Evolutionary conservation across 2,329 filamentous ascomycete species (phyloP), one percentile per base, ranked within the genome.

Genomic region (Dactylellina cionopaga): DNA sequence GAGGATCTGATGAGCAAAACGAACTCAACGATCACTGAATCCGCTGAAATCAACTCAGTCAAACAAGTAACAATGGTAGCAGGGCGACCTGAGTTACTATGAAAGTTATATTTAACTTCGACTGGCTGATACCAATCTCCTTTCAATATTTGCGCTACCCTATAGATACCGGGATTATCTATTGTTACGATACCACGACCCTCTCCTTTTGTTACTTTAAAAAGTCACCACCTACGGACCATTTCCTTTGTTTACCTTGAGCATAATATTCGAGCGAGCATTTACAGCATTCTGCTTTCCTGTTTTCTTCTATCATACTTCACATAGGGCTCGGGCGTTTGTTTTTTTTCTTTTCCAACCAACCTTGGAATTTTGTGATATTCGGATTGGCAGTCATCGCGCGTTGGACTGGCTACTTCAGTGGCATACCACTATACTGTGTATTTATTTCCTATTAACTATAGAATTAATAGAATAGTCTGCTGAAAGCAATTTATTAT

Each of bases 11-110:
- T 71, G 66, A 71, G 58, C 27, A 56, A 63, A 52, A 71, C 66
- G 25, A 58, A 43, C 52, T 71, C 66, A 6, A 64, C 43, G 17
- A 56, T 71, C n/a, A 52, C 49, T 13, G 66, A 71, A 64, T 37
- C 49, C 35, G 58, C 27, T n/a, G 66, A 64, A 49, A 59, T 71
- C 41, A 64, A 17, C 27, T 71, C 66, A 19, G 25, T 64, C 35
- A 64, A 63, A 52, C 66, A 60, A 59, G 66, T 71, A 71, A 71
- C 66, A 25, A 51, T 71, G 66, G 66, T 71, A 49, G 66, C 66
- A 46, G 66, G 66, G 27, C 66, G 64, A 39, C 66, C 66, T 15
- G 66, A 71, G 66, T 71, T 71, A 63, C 51, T 37, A 13, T 64
- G 35, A 71, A 15, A 41, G 37, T n/a, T n/a, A n/a, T n/a, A 24